Evolutionary conservation across 1,284 basidiomycete genomes (phyloP).

Genomic region (Phenoliferia sp.): DNA sequence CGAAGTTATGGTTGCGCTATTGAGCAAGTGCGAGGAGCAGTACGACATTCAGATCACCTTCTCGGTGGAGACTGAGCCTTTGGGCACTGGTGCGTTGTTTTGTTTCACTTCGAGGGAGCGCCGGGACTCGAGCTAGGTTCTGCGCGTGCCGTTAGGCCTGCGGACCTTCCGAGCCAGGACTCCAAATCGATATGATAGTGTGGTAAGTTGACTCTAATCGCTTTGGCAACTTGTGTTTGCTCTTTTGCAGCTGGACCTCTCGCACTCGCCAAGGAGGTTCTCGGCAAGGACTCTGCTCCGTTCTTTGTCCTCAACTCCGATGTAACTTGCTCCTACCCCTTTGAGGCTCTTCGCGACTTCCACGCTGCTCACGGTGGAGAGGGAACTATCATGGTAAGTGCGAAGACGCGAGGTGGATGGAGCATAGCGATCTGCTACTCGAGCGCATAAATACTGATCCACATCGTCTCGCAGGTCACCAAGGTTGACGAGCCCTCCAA

Average conservation of each 20-base stretch:
- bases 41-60: conserved; percentile 53
- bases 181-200: too few species aligned
- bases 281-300: conserved; percentile 52
- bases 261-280: conserved; percentile 50
- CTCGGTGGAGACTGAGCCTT: conserved; percentile 51
- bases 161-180: too few species aligned
- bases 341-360: conserved; percentile 52
- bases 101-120: background rate
- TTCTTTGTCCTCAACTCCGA: conserved; percentile 56
- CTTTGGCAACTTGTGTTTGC: background rate
- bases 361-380: conserved; percentile 51
- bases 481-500: conserved; percentile 53
- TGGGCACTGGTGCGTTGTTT: conserved; percentile 47
- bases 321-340: conserved; percentile 52
- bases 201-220: too few species aligned
- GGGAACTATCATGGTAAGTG: conserved; percentile 50
- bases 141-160: background rate
- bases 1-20: conserved; percentile 50
- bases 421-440: too few species aligned
- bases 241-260: conserved; percentile 48
- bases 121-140: background rate
- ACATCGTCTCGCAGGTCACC: conserved; percentile 46
- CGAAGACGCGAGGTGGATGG: background rate
- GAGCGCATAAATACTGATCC: too few species aligned
- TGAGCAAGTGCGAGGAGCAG: conserved; percentile 52